Conservation (phyloP, 2,329 filamentous ascomycete species). For the Acephala macrosclerotiorum region DNA sequence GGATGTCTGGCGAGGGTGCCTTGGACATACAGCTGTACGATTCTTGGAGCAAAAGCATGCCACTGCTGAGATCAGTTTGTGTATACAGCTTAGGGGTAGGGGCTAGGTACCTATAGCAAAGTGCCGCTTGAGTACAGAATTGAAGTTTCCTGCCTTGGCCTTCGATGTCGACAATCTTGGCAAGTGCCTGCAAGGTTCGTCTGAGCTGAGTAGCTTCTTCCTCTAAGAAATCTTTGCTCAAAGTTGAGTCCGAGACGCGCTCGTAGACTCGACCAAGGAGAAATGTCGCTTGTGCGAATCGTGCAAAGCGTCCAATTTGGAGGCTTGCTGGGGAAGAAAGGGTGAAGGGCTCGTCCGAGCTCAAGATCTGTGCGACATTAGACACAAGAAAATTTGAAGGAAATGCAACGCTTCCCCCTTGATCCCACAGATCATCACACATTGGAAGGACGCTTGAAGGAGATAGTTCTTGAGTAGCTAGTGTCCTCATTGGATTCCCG, state of each 20-base stretch:
- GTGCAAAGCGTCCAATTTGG: slow-evolving; percentile 24
- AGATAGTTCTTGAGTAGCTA: slow-evolving; percentile 16
- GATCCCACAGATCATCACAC: slow-evolving; percentile 19
- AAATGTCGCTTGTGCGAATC: slow-evolving; percentile 21
- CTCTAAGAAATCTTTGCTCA: slow-evolving; percentile 1
- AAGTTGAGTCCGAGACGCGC: slow-evolving; percentile 13
- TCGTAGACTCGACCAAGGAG: slow-evolving; percentile 16
- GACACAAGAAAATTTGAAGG: background rate
- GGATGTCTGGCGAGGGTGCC: background rate
- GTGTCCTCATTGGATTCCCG: slow-evolving; percentile 11
- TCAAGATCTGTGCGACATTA: background rate
- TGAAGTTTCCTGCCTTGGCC: slow-evolving; percentile 9
- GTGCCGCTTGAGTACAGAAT: slow-evolving; percentile 19
- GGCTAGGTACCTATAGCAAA: slow-evolving; percentile 19
- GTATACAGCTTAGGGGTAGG: too few relatives aligned
- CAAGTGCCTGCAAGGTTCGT: slow-evolving; percentile 17
- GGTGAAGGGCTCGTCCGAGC: background rate
- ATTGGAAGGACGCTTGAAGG: slow-evolving; percentile 11
- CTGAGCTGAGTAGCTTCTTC: slow-evolving; percentile 19
- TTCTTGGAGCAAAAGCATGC: background rate
- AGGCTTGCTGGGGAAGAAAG: slow-evolving; percentile 8
- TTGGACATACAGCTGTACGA: background rate
- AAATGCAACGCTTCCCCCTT: background rate
- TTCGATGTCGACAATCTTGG: slow-evolving; percentile 4
- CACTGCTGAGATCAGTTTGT: background rate